Base-by-base conservation (phyloP, 2,329 filamentous ascomycete species). In the Paecilomyces variotii region DNA sequence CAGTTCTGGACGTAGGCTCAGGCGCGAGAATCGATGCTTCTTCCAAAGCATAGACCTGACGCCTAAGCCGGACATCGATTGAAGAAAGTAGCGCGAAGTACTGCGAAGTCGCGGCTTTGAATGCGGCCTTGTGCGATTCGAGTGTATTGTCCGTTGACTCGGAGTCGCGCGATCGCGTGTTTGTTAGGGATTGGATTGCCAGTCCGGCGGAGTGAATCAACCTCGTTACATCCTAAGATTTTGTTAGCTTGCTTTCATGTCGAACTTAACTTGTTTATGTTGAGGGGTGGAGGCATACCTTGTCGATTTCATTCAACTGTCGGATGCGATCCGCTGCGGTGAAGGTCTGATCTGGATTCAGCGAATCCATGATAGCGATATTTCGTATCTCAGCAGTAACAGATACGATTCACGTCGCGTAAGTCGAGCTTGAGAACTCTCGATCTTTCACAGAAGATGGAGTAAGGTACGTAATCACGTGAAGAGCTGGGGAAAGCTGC, bases 291-390 rank as follows among this genome's bases (percentile, higher is more conserved):
- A 45, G 39, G 19, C 59, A 45, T 69, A 87, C 85, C 68, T 84
- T 83, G 75, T 95, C 91, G 65, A 96, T 89, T 50, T 87, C 84
- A 65, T 87, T 88, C 58, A 96, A 83, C 68, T 95, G 90, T 59
- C 87, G 80, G 63, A 96, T 91, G 63, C 89, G 89, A 71, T 95
- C 88, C 49, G 87, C 83, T 34, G 88, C 82, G 9, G 85, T 88
- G 64, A 92, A 88, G n/a, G 65, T 68, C 50, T 70, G 63, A 56
- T 71, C 64, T 6, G 68, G 60, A 54, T 69, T 62, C 30, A 64
- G 56, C 49, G 63, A 56, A 9, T 62, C 57, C 56, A 66, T 67
- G 9, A 9, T 14, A 45, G 4, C 19, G n/a, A 45, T 19, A 45
- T 9, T 19, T 45, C 7, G 39, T 45, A 24, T 45, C 9, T 9